phyloP scores from a whole-genome alignment of 1,284 basidiomycete genomes.

The Clitocybe nebularis region DNA sequence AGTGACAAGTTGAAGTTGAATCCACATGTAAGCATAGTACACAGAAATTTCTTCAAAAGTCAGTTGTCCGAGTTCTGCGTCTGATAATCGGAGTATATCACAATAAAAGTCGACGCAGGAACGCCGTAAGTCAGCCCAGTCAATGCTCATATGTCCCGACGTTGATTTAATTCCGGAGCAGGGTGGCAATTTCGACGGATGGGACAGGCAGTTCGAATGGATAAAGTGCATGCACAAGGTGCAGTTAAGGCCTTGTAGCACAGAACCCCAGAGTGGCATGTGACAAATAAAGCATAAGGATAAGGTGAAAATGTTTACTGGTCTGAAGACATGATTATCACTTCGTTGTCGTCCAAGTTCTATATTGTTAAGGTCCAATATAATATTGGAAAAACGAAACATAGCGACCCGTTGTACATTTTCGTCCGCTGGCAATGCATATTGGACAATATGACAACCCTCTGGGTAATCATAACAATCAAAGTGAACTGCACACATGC shows the following conservation, averaged over 20 bases:
- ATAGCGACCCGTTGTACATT: conserved; percentile 54
- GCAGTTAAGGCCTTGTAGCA: conserved; percentile 63
- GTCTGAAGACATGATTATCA: conserved; percentile 46
- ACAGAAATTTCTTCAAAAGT: conserved; percentile 71
- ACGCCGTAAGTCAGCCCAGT: conserved; percentile 42
- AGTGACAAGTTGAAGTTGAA: conserved; percentile 60
- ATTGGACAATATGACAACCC: conserved; percentile 54
- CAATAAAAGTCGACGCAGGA: conserved; percentile 54
- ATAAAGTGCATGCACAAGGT: conserved; percentile 56
- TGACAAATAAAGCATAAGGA: conserved; percentile 65
- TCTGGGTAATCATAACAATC: conserved; percentile 70
- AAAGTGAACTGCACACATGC: conserved; percentile 63
- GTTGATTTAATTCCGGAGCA: conserved; percentile 38
- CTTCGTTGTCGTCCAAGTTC: conserved; percentile 22
- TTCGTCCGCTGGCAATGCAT: conserved; percentile 40
- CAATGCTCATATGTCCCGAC: conserved; percentile 49
- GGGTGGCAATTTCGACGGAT: conserved; percentile 22
- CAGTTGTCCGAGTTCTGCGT: conserved; percentile 38
- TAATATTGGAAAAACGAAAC: conserved; percentile 53
- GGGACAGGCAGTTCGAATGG: conserved; percentile 51
- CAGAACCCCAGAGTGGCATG: conserved; percentile 69
- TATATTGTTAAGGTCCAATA: conserved; percentile 28
- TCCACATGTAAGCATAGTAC: conserved; percentile 54
- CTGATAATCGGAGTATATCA: conserved; percentile 39
- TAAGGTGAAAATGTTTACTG: conserved; percentile 68